A percentile compares a stretch with the other conserved stretches of the same genome.
Conservation (phyloP, 352 stramenopile genomes). For the Globisporangium parvum region DNA sequence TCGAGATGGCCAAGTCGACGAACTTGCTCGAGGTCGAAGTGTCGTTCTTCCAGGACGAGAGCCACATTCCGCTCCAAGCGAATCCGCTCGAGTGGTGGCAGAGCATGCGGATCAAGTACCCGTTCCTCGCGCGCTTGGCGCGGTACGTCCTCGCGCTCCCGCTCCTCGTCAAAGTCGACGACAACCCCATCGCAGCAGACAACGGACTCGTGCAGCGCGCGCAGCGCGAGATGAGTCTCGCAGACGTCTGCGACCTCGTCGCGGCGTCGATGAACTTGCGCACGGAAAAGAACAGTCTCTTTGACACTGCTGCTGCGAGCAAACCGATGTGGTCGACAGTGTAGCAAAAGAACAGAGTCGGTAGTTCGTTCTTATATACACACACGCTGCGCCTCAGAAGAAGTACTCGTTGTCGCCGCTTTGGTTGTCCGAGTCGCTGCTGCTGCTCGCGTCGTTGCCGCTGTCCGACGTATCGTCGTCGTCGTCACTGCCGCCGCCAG, state of each 20-base stretch:
- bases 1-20: conserved; percentile 66
- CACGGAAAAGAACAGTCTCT: conserved; percentile 38
- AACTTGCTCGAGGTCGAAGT: conserved; percentile 76
- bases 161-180: conserved; percentile 31
- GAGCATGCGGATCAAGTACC: conserved; percentile 71
- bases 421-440: background rate
- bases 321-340: conserved; percentile 55
- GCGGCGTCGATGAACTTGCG: conserved; percentile 51
- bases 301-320: conserved; percentile 27
- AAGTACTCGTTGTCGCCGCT: background rate
- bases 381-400: background rate
- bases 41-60: conserved; percentile 72
- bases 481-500: background rate
- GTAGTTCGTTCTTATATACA: background rate
- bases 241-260: conserved; percentile 40
- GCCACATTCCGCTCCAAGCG: conserved; percentile 39
- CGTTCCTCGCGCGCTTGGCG: conserved; percentile 57
- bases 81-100: conserved; percentile 79
- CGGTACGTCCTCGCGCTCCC: conserved; percentile 68
- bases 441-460: background rate
- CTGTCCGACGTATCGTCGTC: background rate
- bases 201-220: conserved; percentile 34
- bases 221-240: conserved; percentile 28
- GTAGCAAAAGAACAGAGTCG: conserved; percentile 8
- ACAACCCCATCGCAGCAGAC: conserved; percentile 45